Evolutionary conservation across 2,329 filamentous ascomycete genomes (phyloP), one percentile per base, ranked within the genome.

Genomic region (Chrysoporthe austroafricana): DNA sequence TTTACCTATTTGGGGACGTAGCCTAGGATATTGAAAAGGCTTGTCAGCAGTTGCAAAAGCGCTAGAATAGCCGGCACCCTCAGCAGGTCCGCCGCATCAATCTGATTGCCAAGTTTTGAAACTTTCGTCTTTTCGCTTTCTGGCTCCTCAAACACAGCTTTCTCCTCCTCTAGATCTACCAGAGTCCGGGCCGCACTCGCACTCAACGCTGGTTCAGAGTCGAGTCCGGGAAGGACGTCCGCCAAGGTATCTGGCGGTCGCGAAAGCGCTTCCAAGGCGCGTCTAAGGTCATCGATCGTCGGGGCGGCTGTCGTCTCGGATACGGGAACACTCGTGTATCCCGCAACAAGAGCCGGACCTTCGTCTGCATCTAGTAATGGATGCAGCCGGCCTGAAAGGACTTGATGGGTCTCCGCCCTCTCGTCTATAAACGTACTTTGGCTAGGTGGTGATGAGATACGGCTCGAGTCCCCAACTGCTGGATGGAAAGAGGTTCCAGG

Each of bases 31-130:
- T 34, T 42, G 21, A 57, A 34, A 3, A 64, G 13, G 36, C 39
- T 64, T 11, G 62, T 18, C 16, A 64, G n/a, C 2, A 64, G 26
- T 42, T 57, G 50, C 13, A 64, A 44, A n/a, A 64, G n/a, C 11
- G 18, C 50, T 4, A 64, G 50, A 9, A 64, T n/a, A 16, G 42
- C 50, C 9, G 62, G 62, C 16, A 64, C 21, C 9, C 50, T 64
- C 13, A 64, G 50, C 26, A 64, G 42, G 16, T 57, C n/a, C 34
- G 50, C 6, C 14, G 36, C 39, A 44, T 64, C 50, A 16, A 57
- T 4, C 11, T 44, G n/a, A 34, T 34, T 32, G n/a, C 46, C 39
- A 44, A 11, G n/a, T 18, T 14, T 44, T 32, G 32, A 21, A 11
- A 50, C n/a, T 50, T 8, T 16, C 43, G 26, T 3, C n/a, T 44